Evolutionary conservation across 2,329 filamentous ascomycete species (phyloP), one percentile per base, ranked within the genome.

Genomic region (Neopestalotiopsis clavispora): DNA sequence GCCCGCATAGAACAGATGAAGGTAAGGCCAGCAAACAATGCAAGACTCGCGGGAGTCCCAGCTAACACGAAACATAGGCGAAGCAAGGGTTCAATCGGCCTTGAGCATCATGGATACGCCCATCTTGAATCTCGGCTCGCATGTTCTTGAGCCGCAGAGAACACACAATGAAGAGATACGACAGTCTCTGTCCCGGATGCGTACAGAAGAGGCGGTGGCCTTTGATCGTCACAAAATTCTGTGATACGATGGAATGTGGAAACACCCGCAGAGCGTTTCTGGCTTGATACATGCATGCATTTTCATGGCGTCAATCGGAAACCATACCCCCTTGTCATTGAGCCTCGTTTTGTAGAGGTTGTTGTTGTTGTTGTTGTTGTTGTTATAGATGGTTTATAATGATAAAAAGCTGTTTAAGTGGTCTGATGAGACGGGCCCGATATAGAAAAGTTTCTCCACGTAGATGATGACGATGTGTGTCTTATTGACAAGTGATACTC

Each of bases 1-100:
- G 94, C 95, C 66, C 90, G 96, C 79, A 99, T 99, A 80, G 96
- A 98, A 84, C 93, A 96, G 85, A 99, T 99, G 96, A 99, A 98
- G 87, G 89, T 89, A 76, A 73, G 82, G 12, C 14, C 7, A 30
- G 32, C 30, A 14, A 17, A 6, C 17, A 17, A 17, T 38, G 14
- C 56, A 7, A 14, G 30, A 32, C 76, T 17, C 2, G 52, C 9
- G 63, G 63, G 12, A 28, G 6, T 28, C 45, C 57, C 69, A 73
- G 72, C 71, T 67, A 72, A 65, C 72, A 71, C 61, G 4, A 20
- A 28, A 17, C 28, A 1, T 32, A 87, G 84, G 84, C 85, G 32
- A 83, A 84, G 73, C 86, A 88, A 74, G 85, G 85, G 65, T 83
- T 86, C 72, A 82, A 80, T 72, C 80, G 84, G 75, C 82, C 83